phyloP scores from a whole-genome alignment of 129 eudicot genomes.

The Ambrosia trifida region DNA sequence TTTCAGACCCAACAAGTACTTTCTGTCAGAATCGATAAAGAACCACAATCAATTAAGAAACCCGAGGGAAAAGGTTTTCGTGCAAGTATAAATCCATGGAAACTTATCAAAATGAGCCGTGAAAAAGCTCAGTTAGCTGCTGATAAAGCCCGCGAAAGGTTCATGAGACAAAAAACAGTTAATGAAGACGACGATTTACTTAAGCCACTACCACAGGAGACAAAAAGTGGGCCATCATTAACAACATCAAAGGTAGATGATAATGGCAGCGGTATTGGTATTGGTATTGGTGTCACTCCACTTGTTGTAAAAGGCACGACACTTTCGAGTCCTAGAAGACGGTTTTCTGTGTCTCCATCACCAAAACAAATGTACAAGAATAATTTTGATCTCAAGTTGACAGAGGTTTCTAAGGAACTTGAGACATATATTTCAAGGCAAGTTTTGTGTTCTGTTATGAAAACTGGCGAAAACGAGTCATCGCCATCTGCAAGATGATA shows the following conservation, averaged over 20 bases:
- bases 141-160: conserved; percentile 77
- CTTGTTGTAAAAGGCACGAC: conserved; percentile 36
- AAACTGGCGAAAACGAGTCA: conserved; percentile 36
- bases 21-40: conserved; percentile 69
- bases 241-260: conserved; percentile 32
- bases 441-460: conserved; percentile 70
- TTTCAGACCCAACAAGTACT: conserved; percentile 59
- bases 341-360: conserved; percentile 76
- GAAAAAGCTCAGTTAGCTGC: conserved; percentile 85
- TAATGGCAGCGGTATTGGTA: no score
- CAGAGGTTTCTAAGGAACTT: conserved; percentile 80
- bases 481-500: conserved; percentile 65
- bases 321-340: conserved; percentile 81
- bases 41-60: conserved; percentile 47
- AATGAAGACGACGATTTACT: conserved; percentile 40
- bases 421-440: conserved; percentile 87
- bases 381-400: conserved; percentile 77
- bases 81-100: conserved; percentile 91
- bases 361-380: conserved; percentile 59
- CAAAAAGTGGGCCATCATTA: conserved; percentile 58
- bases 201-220: conserved; percentile 73
- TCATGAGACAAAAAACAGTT: conserved; percentile 40
- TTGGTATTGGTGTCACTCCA: conserved; percentile 33
- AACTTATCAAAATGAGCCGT: conserved; percentile 69
- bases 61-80: conserved; percentile 53